These are phyloP conservation scores for Torulaspora pretoriensis DNA, from an alignment of 1,139 yeast species.

Conservation along the genomic window DNA sequence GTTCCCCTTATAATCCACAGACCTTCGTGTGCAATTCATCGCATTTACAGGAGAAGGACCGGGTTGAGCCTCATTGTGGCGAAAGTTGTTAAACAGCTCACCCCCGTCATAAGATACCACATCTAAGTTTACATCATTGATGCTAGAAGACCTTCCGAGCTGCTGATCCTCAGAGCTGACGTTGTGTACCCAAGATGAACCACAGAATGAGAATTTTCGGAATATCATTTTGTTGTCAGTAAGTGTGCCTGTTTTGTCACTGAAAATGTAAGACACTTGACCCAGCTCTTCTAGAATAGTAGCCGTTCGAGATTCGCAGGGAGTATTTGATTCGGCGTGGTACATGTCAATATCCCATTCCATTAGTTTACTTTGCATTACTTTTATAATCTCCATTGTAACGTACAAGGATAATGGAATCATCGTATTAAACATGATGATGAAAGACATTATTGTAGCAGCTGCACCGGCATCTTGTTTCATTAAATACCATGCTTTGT, in stretches of 20 bases:
- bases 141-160: slow-evolving; percentile 10
- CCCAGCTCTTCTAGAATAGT: slow-evolving; percentile 95
- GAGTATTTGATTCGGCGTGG: slow-evolving; percentile 75
- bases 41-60: not conserved
- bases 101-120: slow-evolving; percentile 11
- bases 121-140: slow-evolving; percentile 8
- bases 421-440: slow-evolving; percentile 94
- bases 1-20: slow-evolving; percentile 40
- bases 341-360: slow-evolving; percentile 96
- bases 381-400: slow-evolving; percentile 92
- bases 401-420: slow-evolving; percentile 94
- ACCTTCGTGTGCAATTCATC: slow-evolving; percentile 13
- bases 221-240: slow-evolving; percentile 90
- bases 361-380: slow-evolving; percentile 72
- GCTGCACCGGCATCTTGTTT: slow-evolving; percentile 81
- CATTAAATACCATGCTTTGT: slow-evolving; percentile 67
- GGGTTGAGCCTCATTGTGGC: not conserved
- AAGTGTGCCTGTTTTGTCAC: slow-evolving; percentile 95
- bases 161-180: slow-evolving; percentile 41
- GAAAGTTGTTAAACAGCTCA: slow-evolving; percentile 4
- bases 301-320: slow-evolving; percentile 93
- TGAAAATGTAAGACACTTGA: slow-evolving; percentile 89
- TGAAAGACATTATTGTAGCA: slow-evolving; percentile 89
- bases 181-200: slow-evolving; percentile 86
- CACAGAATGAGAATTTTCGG: slow-evolving; percentile 78